phyloP scores from a whole-genome alignment of 768 basidiomycete species.

The Scleroderma bovista region DNA sequence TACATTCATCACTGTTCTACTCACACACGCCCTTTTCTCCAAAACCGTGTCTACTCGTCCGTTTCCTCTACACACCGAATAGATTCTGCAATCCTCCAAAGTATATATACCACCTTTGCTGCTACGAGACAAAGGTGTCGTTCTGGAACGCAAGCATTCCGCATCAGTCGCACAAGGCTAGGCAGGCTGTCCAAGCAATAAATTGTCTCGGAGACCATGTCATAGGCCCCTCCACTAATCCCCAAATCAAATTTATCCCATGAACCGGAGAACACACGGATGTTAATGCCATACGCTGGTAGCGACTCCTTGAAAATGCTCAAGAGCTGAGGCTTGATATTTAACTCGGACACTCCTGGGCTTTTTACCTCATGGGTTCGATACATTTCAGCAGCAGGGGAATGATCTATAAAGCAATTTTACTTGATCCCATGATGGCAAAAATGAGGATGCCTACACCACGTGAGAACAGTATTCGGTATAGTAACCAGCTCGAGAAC shows the following conservation, averaged over 20 bases:
- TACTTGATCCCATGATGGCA: background rate
- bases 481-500: constrained; percentile 76
- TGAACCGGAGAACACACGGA: constrained; percentile 78
- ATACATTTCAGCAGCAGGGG: constrained; percentile 48
- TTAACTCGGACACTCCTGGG: constrained; percentile 45
- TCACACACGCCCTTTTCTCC: constrained; percentile 65
- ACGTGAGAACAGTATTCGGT: constrained; percentile 72
- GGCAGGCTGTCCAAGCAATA: constrained; percentile 65
- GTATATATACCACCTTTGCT: constrained; percentile 83
- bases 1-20: constrained; percentile 63
- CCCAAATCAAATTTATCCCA: constrained; percentile 57
- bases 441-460: constrained; percentile 56
- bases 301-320: constrained; percentile 62
- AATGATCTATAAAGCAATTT: constrained; percentile 43
- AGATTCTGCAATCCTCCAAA: constrained; percentile 83
- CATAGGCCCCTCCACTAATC: constrained; percentile 40
- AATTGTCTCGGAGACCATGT: constrained; percentile 88
- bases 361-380: constrained; percentile 29
- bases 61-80: constrained; percentile 40
- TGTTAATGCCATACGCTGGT: constrained; percentile 41
- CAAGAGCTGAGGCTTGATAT: constrained; percentile 60
- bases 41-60: constrained; percentile 51
- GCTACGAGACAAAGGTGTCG: constrained; percentile 62
- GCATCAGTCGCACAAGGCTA: constrained; percentile 52
- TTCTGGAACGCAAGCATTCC: constrained; percentile 37